These are phyloP conservation scores for Metschnikowia hibisci DNA, from an alignment of 805 yeast species.

Conservation along the genomic window DNA sequence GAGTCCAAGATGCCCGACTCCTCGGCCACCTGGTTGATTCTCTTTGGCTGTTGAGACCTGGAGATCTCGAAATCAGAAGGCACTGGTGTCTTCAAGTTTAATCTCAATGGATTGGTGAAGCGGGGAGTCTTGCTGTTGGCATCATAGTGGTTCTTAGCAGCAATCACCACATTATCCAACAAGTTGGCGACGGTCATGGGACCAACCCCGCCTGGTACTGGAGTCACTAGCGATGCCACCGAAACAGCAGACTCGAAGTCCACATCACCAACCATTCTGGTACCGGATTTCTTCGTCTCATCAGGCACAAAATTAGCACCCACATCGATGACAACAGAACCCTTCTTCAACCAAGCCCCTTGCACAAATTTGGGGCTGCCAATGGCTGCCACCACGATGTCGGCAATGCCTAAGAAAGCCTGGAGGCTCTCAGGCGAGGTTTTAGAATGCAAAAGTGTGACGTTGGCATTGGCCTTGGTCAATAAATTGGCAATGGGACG, in stretches of 20 bases:
- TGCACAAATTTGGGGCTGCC: constrained; percentile 68
- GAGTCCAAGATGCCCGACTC: constrained; percentile 65
- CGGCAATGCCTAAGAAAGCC: constrained; percentile 54
- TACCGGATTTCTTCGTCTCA: constrained; percentile 61
- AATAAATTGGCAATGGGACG: constrained; percentile 71
- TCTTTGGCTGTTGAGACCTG: constrained; percentile 68
- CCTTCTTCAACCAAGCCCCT: constrained; percentile 70
- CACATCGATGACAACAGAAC: constrained; percentile 72
- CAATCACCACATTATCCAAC: constrained; percentile 63
- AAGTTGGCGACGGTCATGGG: constrained; percentile 89
- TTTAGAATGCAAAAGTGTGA: constrained; percentile 68
- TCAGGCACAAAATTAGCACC: constrained; percentile 78
- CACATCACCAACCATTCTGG: constrained; percentile 74
- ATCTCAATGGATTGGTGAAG: constrained; percentile 51
- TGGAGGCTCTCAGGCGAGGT: constrained; percentile 50
- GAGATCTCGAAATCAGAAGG: constrained; percentile 82
- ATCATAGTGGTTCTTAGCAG: constrained; percentile 54
- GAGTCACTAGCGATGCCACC: constrained; percentile 66
- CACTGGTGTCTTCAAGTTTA: constrained; percentile 59
- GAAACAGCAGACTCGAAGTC: constrained; percentile 54
- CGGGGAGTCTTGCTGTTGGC: constrained; percentile 41
- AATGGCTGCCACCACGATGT: constrained; percentile 73
- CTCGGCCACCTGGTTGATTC: constrained; percentile 60
- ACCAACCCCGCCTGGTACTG: constrained; percentile 91
- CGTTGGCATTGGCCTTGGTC: constrained; percentile 70